Evolutionary conservation across 1,284 basidiomycete genomes (phyloP), one percentile per base, ranked within the genome.

Genomic region (Tilletia setariae): DNA sequence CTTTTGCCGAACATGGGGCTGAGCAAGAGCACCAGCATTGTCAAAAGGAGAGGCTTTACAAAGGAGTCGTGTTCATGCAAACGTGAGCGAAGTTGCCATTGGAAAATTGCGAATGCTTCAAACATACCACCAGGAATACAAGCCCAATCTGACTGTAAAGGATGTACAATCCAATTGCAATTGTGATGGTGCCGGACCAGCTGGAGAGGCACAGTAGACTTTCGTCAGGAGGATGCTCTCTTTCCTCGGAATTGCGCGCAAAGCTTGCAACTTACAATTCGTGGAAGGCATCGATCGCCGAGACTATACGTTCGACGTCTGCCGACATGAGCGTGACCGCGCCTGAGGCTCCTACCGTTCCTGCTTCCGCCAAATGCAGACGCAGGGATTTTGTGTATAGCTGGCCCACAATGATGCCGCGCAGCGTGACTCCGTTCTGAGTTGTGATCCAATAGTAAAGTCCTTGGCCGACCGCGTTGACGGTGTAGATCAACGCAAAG

Each of bases 261-360:
- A 21, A 3, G 3, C 21, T 53, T 13, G 51, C 13, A 28, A 25
- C 51, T 53, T 23, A 53, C 51, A 80, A 70, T 0, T 70, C 67
- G 43, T 77, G 76, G 16, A 77, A 15, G 35, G 72, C 62, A 51
- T 72, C 64, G 47, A 75, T 65, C 13, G 63, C 62, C 63, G 67
- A 66, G 64, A 79, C 72, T 63, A 80, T 71, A 16, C 78, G 70
- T 64, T 80, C 78, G 61, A 74, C 70, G 62, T 80, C 79, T n/a
- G 77, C 76, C 23, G 76, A 77, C 75, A 79, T 78, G 30, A 79
- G 67, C 51, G 77, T 79, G 49, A 75, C 75, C 1, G 75, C 74
- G 49, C 71, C 70, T 2, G 75, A 76, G 15, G 76, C 72, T 2
- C 78, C 78, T 28, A 70, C 68, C 13, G 68, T 72, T 16, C 72